Conservation (phyloP, 2,329 filamentous ascomycete species). For the Drechslerella coelobrocha region DNA sequence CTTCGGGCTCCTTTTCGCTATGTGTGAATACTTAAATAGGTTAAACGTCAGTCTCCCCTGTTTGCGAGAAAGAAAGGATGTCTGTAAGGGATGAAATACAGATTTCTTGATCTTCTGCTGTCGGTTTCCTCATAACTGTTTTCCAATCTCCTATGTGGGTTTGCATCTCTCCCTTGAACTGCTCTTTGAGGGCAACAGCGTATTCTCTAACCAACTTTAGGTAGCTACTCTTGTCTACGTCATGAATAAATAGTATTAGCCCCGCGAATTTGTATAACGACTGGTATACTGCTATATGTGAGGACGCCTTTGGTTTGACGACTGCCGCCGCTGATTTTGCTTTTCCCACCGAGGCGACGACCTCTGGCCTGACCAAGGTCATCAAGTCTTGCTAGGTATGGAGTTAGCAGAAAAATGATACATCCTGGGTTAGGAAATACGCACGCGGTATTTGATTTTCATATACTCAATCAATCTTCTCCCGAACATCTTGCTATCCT, state of each 20-base stretch:
- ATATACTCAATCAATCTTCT: slow-evolving; percentile 81
- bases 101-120: slow-evolving; percentile 78
- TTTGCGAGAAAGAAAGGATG: too few species aligned
- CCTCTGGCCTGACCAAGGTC: slow-evolving; percentile 55
- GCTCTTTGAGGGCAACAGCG: slow-evolving; percentile 65
- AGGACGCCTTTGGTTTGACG: slow-evolving; percentile 19
- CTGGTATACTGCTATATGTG: slow-evolving; percentile 37
- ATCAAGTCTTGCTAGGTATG: slow-evolving; percentile 39
- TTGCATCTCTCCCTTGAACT: slow-evolving; percentile 83
- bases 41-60: too few species aligned
- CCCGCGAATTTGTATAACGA: slow-evolving; percentile 84
- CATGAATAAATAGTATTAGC: slow-evolving; percentile 83
- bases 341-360: slow-evolving; percentile 70
- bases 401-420: not conserved
- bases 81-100: too few species aligned
- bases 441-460: slow-evolving; percentile 73
- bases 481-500: slow-evolving; percentile 78
- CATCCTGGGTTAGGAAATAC: slow-evolving; percentile 62
- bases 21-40: slow-evolving; percentile 73
- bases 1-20: slow-evolving; percentile 86
- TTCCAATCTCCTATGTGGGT: slow-evolving; percentile 81
- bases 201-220: slow-evolving; percentile 37
- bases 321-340: slow-evolving; percentile 67
- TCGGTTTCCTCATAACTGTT: slow-evolving; percentile 74
- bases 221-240: slow-evolving; percentile 78